These are phyloP conservation scores for Huntiella omanensis DNA, from an alignment of 2,329 filamentous ascomycete genomes.

Conservation along the genomic window DNA sequence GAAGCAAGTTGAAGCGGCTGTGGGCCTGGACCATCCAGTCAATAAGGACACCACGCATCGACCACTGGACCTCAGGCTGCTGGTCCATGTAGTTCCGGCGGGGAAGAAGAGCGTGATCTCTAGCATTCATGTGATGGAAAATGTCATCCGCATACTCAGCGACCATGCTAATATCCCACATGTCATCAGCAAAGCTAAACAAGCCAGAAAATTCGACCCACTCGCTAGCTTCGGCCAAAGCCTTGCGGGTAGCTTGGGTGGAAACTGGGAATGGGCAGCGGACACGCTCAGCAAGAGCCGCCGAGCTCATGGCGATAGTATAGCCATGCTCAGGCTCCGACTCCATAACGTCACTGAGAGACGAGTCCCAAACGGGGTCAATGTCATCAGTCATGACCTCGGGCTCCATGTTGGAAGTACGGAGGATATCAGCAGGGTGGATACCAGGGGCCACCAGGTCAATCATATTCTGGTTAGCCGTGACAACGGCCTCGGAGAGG, in stretches of 20 bases:
- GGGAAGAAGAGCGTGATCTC: slow-evolving; percentile 43
- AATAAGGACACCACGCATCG: slow-evolving; percentile 92
- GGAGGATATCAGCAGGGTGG: slow-evolving; percentile 1
- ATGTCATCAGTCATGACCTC: neutral
- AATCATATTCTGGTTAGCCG: neutral
- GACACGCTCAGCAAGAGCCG: slow-evolving; percentile 17
- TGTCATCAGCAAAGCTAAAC: slow-evolving; percentile 65
- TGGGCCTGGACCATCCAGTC: slow-evolving; percentile 98
- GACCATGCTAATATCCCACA: slow-evolving; percentile 96
- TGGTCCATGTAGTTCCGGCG: slow-evolving; percentile 92
- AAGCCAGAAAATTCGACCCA: slow-evolving; percentile 49
- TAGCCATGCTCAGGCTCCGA: slow-evolving; percentile 51
- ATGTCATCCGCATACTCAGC: slow-evolving; percentile 94
- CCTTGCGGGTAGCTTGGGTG: slow-evolving; percentile 44
- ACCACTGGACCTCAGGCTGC: slow-evolving; percentile 97
- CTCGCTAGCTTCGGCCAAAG: slow-evolving; percentile 47
- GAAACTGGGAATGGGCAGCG: slow-evolving; percentile 57
- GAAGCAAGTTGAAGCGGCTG: slow-evolving; percentile 71
- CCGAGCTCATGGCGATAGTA: neutral
- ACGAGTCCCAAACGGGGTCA: slow-evolving; percentile 13
- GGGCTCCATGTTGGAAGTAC: neutral
- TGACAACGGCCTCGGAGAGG: neutral
- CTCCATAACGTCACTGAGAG: slow-evolving; percentile 53
- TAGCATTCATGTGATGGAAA: slow-evolving; percentile 31
- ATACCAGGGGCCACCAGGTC: slow-evolving; percentile 1